These are phyloP conservation scores for Magnolia officinalis DNA, from an alignment of 164 flowering plant genomes.

Conservation along the genomic window DNA sequence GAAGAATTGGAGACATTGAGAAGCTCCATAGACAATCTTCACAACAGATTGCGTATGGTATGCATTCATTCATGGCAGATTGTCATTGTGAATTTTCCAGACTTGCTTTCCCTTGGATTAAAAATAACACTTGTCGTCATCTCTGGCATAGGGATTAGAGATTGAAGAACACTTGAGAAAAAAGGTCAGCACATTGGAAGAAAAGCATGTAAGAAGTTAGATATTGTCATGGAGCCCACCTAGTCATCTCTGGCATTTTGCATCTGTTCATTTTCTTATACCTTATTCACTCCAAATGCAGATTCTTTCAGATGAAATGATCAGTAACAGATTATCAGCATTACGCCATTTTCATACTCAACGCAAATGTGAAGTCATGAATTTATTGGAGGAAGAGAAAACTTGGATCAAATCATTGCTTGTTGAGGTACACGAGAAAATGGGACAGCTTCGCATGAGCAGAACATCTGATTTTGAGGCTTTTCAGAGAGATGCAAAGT, in stretches of 20 bases:
- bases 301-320: conserved; percentile 37
- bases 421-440: conserved; percentile 37
- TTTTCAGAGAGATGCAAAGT: conserved; percentile 26
- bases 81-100: conserved; percentile 1
- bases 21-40: conserved; percentile 53
- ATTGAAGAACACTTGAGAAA: conserved; percentile 79
- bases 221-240: neutral
- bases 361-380: conserved; percentile 35
- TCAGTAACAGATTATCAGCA: conserved; percentile 37
- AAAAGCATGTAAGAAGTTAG: conserved; percentile 49
- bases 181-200: conserved; percentile 54
- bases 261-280: neutral
- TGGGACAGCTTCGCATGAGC: conserved; percentile 25
- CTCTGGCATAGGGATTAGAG: conserved; percentile 62
- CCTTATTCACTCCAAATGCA: conserved; percentile 25
- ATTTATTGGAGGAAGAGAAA: conserved; percentile 55
- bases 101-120: neutral
- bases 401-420: conserved; percentile 35
- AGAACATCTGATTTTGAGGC: conserved; percentile 18
- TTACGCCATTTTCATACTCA: conserved; percentile 49
- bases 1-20: conserved; percentile 54
- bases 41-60: conserved; percentile 70
- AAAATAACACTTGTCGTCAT: neutral
- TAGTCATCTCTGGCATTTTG: conserved; percentile 1
- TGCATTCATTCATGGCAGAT: neutral